Evolutionary conservation across 2,329 filamentous ascomycete genomes (phyloP).

Genomic region (Spiromastix sp.): DNA sequence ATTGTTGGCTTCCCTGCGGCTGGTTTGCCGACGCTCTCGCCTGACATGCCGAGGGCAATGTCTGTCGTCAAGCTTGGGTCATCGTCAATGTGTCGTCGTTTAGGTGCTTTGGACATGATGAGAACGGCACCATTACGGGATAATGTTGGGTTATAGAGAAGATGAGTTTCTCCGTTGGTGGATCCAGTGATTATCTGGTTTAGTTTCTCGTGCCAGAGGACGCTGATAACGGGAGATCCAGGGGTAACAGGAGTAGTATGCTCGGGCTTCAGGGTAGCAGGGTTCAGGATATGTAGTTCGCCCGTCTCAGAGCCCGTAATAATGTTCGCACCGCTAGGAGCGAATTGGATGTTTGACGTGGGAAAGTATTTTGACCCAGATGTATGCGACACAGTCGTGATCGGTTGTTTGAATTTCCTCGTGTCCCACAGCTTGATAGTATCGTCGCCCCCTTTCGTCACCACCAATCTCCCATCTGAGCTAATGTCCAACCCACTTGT

Average conservation of each 20-base stretch:
- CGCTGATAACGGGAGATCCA: conserved; percentile 68
- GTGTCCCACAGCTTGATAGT: conserved; percentile 95
- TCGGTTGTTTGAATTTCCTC: conserved; percentile 83
- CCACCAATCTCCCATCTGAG: conserved; percentile 76
- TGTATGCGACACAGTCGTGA: conserved; percentile 66
- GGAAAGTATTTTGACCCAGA: conserved; percentile 78
- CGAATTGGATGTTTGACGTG: conserved; percentile 81
- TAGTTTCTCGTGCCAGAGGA: conserved; percentile 86
- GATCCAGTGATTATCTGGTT: conserved; percentile 96
- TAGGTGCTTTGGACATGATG: conserved; percentile 86
- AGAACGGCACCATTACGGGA: conserved; percentile 74
- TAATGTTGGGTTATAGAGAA: conserved; percentile 80
- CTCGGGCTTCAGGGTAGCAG: conserved; percentile 77
- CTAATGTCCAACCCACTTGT: conserved; percentile 88
- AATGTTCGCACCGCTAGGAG: conserved; percentile 71
- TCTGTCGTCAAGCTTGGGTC: conserved; percentile 81
- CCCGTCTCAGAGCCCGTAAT: conserved; percentile 81
- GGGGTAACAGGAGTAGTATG: conserved; percentile 83
- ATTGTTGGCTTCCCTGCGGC: conserved; percentile 55
- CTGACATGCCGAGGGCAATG: conserved; percentile 67
- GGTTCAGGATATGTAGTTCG: conserved; percentile 84
- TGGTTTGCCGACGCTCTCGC: conserved; percentile 67
- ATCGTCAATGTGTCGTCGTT: conserved; percentile 91
- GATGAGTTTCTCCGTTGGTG: conserved; percentile 77
- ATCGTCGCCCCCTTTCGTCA: conserved; percentile 84